A percentile compares a stretch with the other conserved stretches of the same genome.
phyloP scores from a whole-genome alignment of 352 stramenopile species.

The Phytophthora quininea region DNA sequence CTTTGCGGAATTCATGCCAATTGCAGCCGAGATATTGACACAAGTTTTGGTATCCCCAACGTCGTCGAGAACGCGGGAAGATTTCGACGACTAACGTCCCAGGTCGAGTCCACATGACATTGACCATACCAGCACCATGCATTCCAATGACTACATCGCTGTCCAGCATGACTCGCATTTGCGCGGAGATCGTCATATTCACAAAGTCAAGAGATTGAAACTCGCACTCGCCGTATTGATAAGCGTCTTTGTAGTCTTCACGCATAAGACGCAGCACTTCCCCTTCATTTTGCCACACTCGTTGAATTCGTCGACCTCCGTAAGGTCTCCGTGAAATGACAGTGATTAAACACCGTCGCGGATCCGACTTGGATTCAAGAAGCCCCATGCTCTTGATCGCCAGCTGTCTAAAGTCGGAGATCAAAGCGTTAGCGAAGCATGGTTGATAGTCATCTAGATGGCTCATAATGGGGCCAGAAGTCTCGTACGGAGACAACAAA shows the following conservation, averaged over 20 bases:
- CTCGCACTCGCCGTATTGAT: conserved; percentile 34
- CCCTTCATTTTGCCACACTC: conserved; percentile 66
- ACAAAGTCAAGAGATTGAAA: conserved; percentile 74
- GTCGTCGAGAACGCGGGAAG: conserved; percentile 49
- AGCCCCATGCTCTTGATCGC: conserved; percentile 32
- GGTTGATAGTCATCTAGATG: conserved; percentile 58
- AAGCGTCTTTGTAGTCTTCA: conserved; percentile 34
- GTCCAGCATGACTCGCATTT: conserved; percentile 62
- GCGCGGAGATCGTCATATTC: conserved; percentile 48
- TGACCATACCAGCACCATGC: conserved; percentile 82
- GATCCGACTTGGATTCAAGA: conserved; percentile 14
- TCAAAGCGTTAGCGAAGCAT: conserved; percentile 30
- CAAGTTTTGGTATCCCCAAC: conserved; percentile 77
- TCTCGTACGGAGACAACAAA: conserved; percentile 43
- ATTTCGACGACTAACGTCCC: conserved; percentile 67
- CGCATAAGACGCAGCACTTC: conserved; percentile 50
- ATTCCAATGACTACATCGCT: conserved; percentile 80
- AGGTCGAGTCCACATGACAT: conserved; percentile 63
- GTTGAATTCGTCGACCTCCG: conserved; percentile 46
- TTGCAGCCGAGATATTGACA: conserved; percentile 69
- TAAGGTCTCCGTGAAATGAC: conserved; percentile 61
- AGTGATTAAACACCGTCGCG: conserved; percentile 38
- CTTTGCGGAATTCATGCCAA: conserved; percentile 57
- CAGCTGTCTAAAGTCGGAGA: conserved; percentile 23
- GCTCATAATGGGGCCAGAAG: conserved; percentile 46